Percentiles rank a stretch among this genome's conserved stretches.
phyloP scores from a whole-genome alignment of 441 rosid species.

The Gossypium lobatum region DNA sequence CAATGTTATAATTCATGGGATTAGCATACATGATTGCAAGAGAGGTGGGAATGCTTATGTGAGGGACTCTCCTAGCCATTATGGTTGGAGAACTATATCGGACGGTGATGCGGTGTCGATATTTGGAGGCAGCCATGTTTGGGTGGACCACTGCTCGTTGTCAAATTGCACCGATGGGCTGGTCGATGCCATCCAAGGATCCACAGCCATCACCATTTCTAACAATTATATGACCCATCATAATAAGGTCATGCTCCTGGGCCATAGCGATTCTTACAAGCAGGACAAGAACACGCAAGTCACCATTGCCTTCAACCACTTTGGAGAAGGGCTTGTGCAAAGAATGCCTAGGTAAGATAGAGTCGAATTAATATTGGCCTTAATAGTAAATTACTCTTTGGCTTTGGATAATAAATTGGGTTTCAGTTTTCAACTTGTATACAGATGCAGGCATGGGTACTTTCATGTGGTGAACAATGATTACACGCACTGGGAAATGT shows the following conservation, averaged over 20 bases:
- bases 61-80: conserved; percentile 34
- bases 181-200: conserved; percentile 39
- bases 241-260: conserved; percentile 41
- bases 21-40: conserved; percentile 40
- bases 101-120: conserved; percentile 48
- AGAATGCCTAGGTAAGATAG: conserved; percentile 37
- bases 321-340: conserved; percentile 35
- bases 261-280: conserved; percentile 33
- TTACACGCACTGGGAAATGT: conserved; percentile 67
- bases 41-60: conserved; percentile 35
- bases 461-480: conserved; percentile 75
- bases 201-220: conserved; percentile 40
- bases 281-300: conserved; percentile 44
- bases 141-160: conserved; percentile 44
- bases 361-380: not conserved
- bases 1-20: conserved; percentile 36
- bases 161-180: conserved; percentile 39
- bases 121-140: conserved; percentile 35
- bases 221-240: conserved; percentile 41
- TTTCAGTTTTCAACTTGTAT: not conserved
- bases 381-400: not conserved
- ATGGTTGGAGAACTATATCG: conserved; percentile 37
- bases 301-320: conserved; percentile 31
- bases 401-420: not conserved
- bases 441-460: conserved; percentile 68